Conservation (phyloP, 2,329 filamentous ascomycete species). For the Curvularia eragrostidis region DNA sequence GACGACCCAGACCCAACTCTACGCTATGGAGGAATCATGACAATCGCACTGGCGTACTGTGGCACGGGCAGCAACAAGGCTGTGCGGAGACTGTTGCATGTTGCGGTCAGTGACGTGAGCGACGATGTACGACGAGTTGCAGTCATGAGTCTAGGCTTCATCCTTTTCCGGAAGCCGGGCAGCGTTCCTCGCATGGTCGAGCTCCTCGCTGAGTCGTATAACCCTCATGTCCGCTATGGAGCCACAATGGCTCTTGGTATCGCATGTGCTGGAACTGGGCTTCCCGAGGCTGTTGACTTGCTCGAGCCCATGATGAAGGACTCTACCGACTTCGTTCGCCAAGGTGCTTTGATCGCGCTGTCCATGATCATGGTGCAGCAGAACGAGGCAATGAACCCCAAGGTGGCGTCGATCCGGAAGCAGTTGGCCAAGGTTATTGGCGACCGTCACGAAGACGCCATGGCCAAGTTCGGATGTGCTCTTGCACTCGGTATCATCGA, state of each 20-base stretch:
- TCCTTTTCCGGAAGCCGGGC: slow-evolving; percentile 95
- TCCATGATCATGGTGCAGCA: slow-evolving; percentile 99
- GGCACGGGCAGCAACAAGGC: slow-evolving; percentile 98
- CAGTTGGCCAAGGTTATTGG: slow-evolving; percentile 91
- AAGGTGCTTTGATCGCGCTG: slow-evolving; percentile 91
- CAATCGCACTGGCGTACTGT: slow-evolving; percentile 96
- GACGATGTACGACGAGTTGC: slow-evolving; percentile 96
- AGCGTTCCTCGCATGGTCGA: slow-evolving; percentile 99
- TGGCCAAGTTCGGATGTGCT: slow-evolving; percentile 98
- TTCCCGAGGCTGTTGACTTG: slow-evolving; percentile 95
- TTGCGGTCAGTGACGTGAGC: slow-evolving; percentile 96
- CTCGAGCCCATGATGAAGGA: slow-evolving; percentile 99
- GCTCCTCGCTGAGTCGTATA: slow-evolving; percentile 96
- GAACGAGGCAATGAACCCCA: slow-evolving; percentile 98
- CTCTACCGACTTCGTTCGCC: slow-evolving; percentile 95
- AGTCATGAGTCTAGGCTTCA: slow-evolving; percentile 97
- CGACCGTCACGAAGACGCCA: slow-evolving; percentile 96
- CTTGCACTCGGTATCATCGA: slow-evolving; percentile 96
- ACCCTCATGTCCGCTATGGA: slow-evolving; percentile 96
- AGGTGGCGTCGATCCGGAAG: slow-evolving; percentile 89
- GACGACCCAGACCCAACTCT: slow-evolving; percentile 93
- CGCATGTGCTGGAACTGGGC: slow-evolving; percentile 92
- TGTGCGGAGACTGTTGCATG: slow-evolving; percentile 91
- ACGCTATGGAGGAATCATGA: slow-evolving; percentile 97
- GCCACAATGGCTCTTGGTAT: slow-evolving; percentile 98